phyloP scores from a whole-genome alignment of 805 yeast species.

The Candida rishiriensis region DNA sequence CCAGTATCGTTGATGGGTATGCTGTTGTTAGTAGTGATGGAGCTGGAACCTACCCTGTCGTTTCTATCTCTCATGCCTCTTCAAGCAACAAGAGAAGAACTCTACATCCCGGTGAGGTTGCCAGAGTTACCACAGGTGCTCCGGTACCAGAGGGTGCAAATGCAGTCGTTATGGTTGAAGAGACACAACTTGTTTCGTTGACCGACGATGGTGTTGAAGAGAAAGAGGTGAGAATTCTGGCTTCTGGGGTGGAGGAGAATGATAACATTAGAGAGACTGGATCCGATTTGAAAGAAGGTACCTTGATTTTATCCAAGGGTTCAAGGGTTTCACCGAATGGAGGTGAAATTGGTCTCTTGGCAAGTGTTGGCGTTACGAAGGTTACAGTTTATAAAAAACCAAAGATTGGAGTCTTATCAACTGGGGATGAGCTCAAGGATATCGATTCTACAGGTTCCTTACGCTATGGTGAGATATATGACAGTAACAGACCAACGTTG shows the following conservation, averaged over 20 bases:
- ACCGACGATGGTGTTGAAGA: conserved; percentile 40
- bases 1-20: conserved; percentile 55
- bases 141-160: conserved; percentile 51
- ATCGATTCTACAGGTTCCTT: conserved; percentile 21
- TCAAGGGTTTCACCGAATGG: conserved; percentile 36
- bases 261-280: conserved; percentile 48
- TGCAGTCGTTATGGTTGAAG: conserved; percentile 53
- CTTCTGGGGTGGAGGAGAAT: conserved; percentile 32
- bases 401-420: conserved; percentile 42
- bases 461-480: conserved; percentile 43
- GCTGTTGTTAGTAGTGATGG: conserved; percentile 44
- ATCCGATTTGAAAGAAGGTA: conserved; percentile 40
- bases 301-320: conserved; percentile 33
- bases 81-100: conserved; percentile 18
- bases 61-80: conserved; percentile 39
- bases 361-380: conserved; percentile 39
- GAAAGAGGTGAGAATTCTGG: conserved; percentile 35
- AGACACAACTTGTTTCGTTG: conserved; percentile 35
- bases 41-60: conserved; percentile 40
- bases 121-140: conserved; percentile 53
- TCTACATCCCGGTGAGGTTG: conserved; percentile 31
- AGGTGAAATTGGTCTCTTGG: conserved; percentile 47
- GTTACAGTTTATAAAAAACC: conserved; percentile 40
- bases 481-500: conserved; percentile 46
- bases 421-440: conserved; percentile 48